phyloP scores from a whole-genome alignment of 1,139 yeast species.

The Yamadazyma taylorii region DNA sequence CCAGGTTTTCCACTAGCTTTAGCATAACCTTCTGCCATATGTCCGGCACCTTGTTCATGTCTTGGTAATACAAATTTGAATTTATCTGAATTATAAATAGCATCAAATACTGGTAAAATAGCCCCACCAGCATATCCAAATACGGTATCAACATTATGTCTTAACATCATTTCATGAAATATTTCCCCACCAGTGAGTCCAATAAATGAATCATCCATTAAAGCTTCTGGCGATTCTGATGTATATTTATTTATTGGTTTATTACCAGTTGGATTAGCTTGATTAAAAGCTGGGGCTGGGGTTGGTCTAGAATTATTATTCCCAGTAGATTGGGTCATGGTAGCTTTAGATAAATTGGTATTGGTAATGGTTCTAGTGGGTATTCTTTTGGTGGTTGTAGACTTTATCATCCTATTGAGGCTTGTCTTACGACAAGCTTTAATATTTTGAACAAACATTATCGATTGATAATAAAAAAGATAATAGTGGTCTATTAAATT shows the following conservation, averaged over 20 bases:
- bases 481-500: too few relatives aligned
- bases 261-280: constrained; percentile 16
- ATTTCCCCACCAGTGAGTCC: constrained; percentile 97
- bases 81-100: constrained; percentile 86
- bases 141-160: constrained; percentile 92
- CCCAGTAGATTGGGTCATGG: constrained; percentile 27
- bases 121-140: constrained; percentile 99
- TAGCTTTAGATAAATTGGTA: constrained; percentile 34
- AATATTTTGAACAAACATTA: constrained; percentile 15
- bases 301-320: constrained; percentile 27
- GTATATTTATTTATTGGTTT: constrained; percentile 15
- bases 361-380: constrained; percentile 32
- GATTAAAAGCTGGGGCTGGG: constrained; percentile 43
- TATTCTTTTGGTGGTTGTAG: neutral
- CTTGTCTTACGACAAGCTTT: constrained; percentile 8
- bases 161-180: constrained; percentile 97
- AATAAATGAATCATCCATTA: constrained; percentile 81
- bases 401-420: constrained; percentile 1
- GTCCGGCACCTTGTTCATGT: constrained; percentile 99
- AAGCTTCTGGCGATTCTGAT: constrained; percentile 10
- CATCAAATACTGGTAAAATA: constrained; percentile 95
- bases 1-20: constrained; percentile 97
- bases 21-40: constrained; percentile 99
- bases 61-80: constrained; percentile 91
- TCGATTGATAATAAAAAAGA: constrained; percentile 3